Percentiles rank a stretch among this genome's conserved stretches.
These are phyloP conservation scores for Cercospora nicotianae DNA, from an alignment of 2,329 filamentous ascomycete genomes.

Conservation along the genomic window DNA sequence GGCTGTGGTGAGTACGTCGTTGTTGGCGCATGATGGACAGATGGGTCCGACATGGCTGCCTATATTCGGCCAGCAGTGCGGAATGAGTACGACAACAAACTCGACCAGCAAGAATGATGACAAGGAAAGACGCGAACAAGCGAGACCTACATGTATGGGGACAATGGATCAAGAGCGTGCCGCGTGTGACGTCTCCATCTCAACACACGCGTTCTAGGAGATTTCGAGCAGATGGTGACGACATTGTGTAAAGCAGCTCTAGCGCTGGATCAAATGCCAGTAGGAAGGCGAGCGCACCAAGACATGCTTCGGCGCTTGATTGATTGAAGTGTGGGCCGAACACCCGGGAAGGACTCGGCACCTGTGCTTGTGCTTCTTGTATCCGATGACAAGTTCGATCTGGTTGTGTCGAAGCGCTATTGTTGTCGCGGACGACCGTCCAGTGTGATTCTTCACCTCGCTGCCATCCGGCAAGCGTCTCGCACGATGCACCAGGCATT, in stretches of 20 bases:
- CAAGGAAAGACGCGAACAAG: not conserved
- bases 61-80: not conserved
- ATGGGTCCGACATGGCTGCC: constrained; percentile 13
- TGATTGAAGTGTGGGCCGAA: not conserved
- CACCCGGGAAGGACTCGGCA: not conserved
- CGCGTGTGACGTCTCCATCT: not conserved
- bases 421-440: not conserved
- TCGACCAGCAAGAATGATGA: not conserved
- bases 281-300: not conserved
- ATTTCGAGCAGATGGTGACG: constrained; percentile 10
- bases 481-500: not conserved
- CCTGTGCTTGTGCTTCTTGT: not conserved
- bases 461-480: no score
- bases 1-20: not conserved
- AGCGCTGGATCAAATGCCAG: constrained; percentile 7
- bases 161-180: not conserved
- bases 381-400: not conserved
- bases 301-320: not conserved
- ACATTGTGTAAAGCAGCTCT: constrained; percentile 11
- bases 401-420: not conserved
- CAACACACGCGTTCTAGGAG: constrained; percentile 1
- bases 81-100: not conserved
- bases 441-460: no score
- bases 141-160: not conserved
- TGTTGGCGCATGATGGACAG: constrained; percentile 2